Base-by-base conservation (phyloP, 495 filamentous ascomycete genomes). In the Chaetomium tenue region DNA sequence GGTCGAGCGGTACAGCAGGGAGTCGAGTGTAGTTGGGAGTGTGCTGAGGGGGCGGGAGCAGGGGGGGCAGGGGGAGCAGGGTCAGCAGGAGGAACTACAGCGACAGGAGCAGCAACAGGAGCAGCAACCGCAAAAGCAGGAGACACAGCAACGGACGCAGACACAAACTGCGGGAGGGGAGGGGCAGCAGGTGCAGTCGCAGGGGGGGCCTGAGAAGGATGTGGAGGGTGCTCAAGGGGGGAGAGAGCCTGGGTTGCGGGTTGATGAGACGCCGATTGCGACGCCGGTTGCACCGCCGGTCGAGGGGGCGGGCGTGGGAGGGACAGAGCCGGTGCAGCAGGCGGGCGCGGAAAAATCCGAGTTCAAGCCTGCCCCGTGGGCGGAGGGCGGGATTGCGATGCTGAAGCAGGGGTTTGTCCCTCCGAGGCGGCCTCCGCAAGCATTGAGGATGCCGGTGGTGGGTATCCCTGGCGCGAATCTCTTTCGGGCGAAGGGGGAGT, bases 1-100 rank as follows among this genome's bases (percentile, higher is more conserved):
- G 74, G 75, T 94, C 28, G 89, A 96, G 75, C 76, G 88, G 63
- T 97, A 89, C 73, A 86, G 81, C 58, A 83, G 82, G 64, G 91
- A 89, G 11, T 94, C 92, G 2, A 90, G 87, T 40, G 79, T 97
- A 44, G 85, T 20, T 23, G 55, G 54, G 33, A 25, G 11, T 23
- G 54, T 42, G 6, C 7, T 57, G 33, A 42, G 54, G 33, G 30
- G 52, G 12, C 54, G 33, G 39, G 15, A 15, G 20, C 39, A 56
- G 30, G 33, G 15, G 42, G 37, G 12, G 22, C 61, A 61, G 25
- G 15, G 26, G 22, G 11, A 39, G n/a, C 13, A 48, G 23, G 2
- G 37, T 3, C 3, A 22, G 11, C 23, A 52, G 16, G 25, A 7
- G 15, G 22, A 26, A n/a, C 48, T 40, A 23, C 25, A 20, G 16